phyloP scores from a whole-genome alignment of 2,329 filamentous ascomycete species.

The Xylaria sp. region DNA sequence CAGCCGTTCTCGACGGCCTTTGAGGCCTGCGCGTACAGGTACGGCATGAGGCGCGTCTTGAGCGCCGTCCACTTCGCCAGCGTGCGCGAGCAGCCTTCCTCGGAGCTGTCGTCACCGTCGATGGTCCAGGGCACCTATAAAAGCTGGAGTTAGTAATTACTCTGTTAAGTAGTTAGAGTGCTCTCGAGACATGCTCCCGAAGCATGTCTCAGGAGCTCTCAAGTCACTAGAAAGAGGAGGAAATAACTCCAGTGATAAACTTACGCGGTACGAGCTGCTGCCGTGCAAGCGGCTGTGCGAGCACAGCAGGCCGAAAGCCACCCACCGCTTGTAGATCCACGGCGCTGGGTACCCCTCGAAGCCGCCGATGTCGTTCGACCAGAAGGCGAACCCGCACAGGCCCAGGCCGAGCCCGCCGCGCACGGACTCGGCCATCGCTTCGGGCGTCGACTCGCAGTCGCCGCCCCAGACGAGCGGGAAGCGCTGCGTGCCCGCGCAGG shows the following conservation, averaged over 20 bases:
- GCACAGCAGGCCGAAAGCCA: constrained; percentile 78
- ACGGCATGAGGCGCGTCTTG: constrained; percentile 65
- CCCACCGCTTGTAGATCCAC: constrained; percentile 81
- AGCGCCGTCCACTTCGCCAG: constrained; percentile 61
- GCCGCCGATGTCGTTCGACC: constrained; percentile 77
- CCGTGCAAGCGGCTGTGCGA: constrained; percentile 78
- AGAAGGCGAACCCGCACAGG: constrained; percentile 73
- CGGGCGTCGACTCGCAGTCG: constrained; percentile 78
- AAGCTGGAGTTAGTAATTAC: too few species aligned
- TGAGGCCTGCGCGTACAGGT: constrained; percentile 59
- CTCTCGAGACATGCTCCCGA: too few species aligned
- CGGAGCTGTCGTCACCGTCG: constrained; percentile 69
- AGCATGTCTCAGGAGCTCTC: too few species aligned
- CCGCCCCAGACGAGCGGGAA: constrained; percentile 80
- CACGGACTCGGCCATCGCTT: constrained; percentile 77
- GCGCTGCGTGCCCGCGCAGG: constrained; percentile 74
- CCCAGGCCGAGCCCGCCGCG: constrained; percentile 73
- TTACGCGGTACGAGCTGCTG: constrained; percentile 75
- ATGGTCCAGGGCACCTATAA: constrained; percentile 83
- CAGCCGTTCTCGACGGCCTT: constrained; percentile 61
- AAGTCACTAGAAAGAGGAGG: too few species aligned
- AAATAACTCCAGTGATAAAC: too few species aligned
- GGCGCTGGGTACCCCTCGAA: constrained; percentile 75
- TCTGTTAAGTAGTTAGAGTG: too few species aligned
- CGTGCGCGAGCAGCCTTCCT: constrained; percentile 64